Percentiles rank a stretch among this genome's conserved stretches.
Conservation (phyloP, 192 early-diverging fungal genomes). For the Coemansia sp. region DNA sequence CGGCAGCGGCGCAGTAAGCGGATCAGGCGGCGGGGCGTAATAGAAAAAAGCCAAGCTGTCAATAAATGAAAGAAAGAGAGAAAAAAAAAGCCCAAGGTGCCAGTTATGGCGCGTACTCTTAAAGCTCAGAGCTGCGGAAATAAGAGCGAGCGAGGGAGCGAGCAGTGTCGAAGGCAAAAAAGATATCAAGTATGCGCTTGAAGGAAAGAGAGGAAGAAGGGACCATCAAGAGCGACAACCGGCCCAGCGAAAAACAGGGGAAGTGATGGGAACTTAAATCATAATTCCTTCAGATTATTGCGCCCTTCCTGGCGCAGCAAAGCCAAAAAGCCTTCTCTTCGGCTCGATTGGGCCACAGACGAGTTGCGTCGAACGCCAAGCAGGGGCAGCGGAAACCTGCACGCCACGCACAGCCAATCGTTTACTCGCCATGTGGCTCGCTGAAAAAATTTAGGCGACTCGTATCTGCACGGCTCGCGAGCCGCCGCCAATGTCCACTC, state of each 20-base stretch:
- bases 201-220: neutral
- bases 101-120: neutral
- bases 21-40: neutral
- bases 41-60: neutral
- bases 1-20: neutral
- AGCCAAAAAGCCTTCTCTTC: neutral
- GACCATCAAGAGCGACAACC: conserved; percentile 1
- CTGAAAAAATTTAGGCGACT: conserved; percentile 4
- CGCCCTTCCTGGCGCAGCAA: neutral
- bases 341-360: neutral
- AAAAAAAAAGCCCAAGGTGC: neutral
- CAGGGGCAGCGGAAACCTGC: neutral
- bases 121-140: neutral
- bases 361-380: neutral
- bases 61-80: neutral
- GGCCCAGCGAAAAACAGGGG: neutral
- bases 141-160: neutral
- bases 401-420: neutral
- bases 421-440: neutral
- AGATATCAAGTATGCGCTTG: neutral
- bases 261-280: conserved; percentile 1
- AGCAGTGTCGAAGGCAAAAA: neutral
- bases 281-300: neutral
- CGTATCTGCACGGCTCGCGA: neutral
- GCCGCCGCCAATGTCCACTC: neutral